Conservation (phyloP, 176 grass and related monocot genomes). For the Poa annua region DNA sequence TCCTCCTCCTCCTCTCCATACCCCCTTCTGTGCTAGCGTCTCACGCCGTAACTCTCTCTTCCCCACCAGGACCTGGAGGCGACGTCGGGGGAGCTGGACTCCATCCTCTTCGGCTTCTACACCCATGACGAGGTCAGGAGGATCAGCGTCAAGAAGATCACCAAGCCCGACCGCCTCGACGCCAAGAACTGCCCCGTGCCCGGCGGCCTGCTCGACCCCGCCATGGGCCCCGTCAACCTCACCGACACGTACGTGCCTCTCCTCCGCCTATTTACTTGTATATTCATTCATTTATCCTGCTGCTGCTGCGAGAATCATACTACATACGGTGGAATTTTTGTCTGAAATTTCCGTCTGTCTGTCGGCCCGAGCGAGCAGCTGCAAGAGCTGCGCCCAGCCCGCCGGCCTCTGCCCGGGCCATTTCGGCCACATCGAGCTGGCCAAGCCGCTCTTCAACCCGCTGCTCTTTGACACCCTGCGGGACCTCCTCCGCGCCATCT, state of each 20-base stretch:
- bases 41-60: neutral
- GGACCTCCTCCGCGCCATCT: conserved; percentile 65
- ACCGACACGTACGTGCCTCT: conserved; percentile 60
- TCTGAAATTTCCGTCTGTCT: neutral
- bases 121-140: conserved; percentile 56
- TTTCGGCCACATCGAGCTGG: conserved; percentile 89
- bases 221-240: conserved; percentile 72
- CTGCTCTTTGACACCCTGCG: conserved; percentile 58
- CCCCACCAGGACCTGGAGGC: conserved; percentile 36
- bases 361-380: conserved; percentile 45
- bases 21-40: neutral
- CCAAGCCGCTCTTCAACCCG: conserved; percentile 75
- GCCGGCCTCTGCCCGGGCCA: conserved; percentile 74
- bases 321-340: neutral
- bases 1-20: neutral
- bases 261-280: neutral
- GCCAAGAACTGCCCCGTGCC: conserved; percentile 60
- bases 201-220: conserved; percentile 84
- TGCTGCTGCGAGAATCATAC: neutral
- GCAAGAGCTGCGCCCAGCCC: conserved; percentile 81
- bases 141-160: conserved; percentile 80
- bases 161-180: conserved; percentile 65
- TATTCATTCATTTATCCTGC: neutral
- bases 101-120: conserved; percentile 86
- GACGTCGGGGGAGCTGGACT: conserved; percentile 68